Conservation (phyloP, 164 flowering plant species). For the grape (Vitis vinifera) region DNA sequence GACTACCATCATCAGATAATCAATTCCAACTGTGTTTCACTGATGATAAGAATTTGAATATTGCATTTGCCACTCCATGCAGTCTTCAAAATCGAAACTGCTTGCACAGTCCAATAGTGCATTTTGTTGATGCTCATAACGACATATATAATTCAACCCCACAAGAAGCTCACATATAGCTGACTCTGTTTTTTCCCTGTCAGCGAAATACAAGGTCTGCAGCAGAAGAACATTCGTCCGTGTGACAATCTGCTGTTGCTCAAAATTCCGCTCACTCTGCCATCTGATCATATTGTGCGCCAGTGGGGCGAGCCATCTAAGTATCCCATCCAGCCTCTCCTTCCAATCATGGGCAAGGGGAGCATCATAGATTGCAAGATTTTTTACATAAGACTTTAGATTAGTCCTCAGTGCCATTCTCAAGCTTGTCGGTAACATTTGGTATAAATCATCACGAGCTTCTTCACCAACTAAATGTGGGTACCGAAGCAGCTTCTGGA, state of each 20-base stretch:
- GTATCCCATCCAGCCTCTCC: constrained; percentile 63
- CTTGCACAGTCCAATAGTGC: constrained; percentile 92
- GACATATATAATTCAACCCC: constrained; percentile 91
- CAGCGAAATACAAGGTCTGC: constrained; percentile 91
- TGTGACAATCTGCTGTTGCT: constrained; percentile 76
- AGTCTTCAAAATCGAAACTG: constrained; percentile 86
- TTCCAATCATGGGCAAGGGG: constrained; percentile 95
- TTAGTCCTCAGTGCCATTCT: constrained; percentile 55
- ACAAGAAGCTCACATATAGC: constrained; percentile 84
- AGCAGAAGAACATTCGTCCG: constrained; percentile 85
- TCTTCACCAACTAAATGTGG: constrained; percentile 98
- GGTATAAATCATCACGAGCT: constrained; percentile 92
- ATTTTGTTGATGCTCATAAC: constrained; percentile 94
- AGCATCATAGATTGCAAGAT: constrained; percentile 87
- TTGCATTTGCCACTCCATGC: constrained; percentile 79
- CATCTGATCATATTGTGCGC: constrained; percentile 97
- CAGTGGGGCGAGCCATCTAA: constrained; percentile 85
- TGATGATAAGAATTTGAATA: constrained; percentile 26
- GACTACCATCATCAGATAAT: not conserved
- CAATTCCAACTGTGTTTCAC: constrained; percentile 13
- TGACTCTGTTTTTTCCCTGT: constrained; percentile 74
- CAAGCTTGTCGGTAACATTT: constrained; percentile 94
- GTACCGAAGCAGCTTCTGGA: constrained; percentile 88
- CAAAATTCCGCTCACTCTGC: constrained; percentile 96
- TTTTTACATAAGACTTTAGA: constrained; percentile 68